Evolutionary conservation across 2,329 filamentous ascomycete genomes (phyloP).

Genomic region (Niveomyces coronatus): DNA sequence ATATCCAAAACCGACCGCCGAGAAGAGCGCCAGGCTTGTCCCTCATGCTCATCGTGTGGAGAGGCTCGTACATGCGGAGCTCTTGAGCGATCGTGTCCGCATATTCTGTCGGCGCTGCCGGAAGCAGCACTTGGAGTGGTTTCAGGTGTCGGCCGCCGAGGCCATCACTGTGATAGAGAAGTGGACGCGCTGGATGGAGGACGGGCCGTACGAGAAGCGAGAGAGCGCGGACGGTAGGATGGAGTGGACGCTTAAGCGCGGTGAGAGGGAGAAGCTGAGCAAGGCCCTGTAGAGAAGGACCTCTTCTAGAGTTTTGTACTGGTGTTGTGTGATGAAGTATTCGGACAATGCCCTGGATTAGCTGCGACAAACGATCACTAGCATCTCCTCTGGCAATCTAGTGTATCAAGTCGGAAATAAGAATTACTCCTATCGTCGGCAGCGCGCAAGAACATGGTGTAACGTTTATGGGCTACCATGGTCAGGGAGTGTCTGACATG

Average conservation of each 20-base stretch:
- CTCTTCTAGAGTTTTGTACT: neutral
- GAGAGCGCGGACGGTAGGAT: neutral
- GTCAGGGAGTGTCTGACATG: too few species aligned
- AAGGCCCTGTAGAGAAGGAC: neutral
- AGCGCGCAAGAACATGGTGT: too few species aligned
- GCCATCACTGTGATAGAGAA: conserved; percentile 1
- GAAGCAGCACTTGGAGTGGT: conserved; percentile 9
- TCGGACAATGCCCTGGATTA: too few species aligned
- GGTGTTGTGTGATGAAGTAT: too few species aligned
- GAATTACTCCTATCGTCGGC: too few species aligned
- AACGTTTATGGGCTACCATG: too few species aligned
- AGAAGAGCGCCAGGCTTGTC: neutral
- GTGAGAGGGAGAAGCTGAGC: neutral
- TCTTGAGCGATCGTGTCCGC: conserved; percentile 1
- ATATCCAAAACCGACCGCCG: neutral
- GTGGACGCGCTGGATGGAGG: conserved; percentile 5
- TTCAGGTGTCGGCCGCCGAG: neutral
- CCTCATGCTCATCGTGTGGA: conserved; percentile 7
- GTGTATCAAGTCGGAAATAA: too few species aligned
- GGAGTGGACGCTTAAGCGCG: conserved; percentile 1
- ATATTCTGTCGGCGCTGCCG: conserved; percentile 4
- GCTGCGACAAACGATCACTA: too few species aligned
- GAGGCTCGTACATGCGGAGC: conserved; percentile 8
- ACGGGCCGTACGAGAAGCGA: neutral
- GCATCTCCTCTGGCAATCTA: too few species aligned